phyloP scores from a whole-genome alignment of 495 filamentous ascomycete genomes.

The Amorphotheca resinae region DNA sequence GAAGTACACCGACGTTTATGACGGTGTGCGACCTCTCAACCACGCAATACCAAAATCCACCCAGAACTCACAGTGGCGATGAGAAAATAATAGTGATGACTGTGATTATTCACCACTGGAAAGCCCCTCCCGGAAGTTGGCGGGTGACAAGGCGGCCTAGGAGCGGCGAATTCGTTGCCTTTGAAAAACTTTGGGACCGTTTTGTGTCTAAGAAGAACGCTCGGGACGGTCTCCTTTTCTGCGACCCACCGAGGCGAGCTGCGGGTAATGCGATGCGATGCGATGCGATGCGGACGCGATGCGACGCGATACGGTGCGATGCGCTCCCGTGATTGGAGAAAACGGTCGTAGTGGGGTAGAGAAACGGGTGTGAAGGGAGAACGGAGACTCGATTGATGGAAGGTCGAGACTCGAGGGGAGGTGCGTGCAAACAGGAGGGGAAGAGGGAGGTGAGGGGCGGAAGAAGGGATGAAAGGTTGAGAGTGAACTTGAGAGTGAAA shows the following conservation, averaged over 20 bases:
- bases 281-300: constrained; percentile 6
- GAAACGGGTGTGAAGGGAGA: neutral
- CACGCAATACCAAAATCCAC: too few species aligned
- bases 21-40: too few species aligned
- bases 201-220: neutral
- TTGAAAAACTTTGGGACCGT: neutral
- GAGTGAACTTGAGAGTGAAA: neutral
- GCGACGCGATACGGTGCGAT: constrained; percentile 18
- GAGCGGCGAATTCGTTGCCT: neutral
- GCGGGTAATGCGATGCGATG: constrained; percentile 19
- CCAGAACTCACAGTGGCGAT: too few species aligned
- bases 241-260: constrained; percentile 17
- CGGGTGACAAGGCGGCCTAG: too few species aligned
- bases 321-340: constrained; percentile 8
- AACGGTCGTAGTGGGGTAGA: neutral
- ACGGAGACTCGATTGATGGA: neutral
- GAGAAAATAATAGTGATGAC: too few species aligned
- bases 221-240: constrained; percentile 14
- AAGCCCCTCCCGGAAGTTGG: too few species aligned
- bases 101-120: too few species aligned
- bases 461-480: neutral
- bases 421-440: neutral
- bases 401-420: neutral
- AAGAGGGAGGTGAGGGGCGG: neutral
- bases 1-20: too few species aligned